Evolutionary conservation across 768 basidiomycete genomes (phyloP).

Genomic region (Amanita thiersii): DNA sequence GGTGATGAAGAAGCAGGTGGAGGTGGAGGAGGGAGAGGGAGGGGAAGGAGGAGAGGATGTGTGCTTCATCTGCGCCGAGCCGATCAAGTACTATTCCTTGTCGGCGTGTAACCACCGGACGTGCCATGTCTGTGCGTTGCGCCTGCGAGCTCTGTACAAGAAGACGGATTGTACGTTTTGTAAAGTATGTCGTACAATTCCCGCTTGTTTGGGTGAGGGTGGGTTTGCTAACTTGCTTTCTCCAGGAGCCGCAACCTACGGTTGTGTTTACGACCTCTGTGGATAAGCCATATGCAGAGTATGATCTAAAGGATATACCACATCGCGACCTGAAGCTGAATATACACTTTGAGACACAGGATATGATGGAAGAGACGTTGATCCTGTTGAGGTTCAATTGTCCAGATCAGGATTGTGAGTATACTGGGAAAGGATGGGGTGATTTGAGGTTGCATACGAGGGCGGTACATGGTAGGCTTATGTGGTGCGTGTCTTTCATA

Average conservation of each 20-base stretch:
- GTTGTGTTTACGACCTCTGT: constrained; percentile 71
- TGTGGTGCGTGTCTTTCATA: constrained; percentile 55
- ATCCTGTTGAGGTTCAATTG: constrained; percentile 93
- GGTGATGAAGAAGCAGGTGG: background rate
- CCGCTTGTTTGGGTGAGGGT: background rate
- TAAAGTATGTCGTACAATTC: constrained; percentile 50
- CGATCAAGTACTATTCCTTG: constrained; percentile 82
- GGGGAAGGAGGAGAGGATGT: constrained; percentile 26
- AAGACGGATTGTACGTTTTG: constrained; percentile 92
- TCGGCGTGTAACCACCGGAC: constrained; percentile 91
- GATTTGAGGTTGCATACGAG: constrained; percentile 83
- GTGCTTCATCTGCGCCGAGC: constrained; percentile 95
- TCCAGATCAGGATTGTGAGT: constrained; percentile 76
- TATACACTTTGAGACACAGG: constrained; percentile 82
- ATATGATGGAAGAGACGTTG: constrained; percentile 93
- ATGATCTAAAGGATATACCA: constrained; percentile 42
- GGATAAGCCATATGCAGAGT: constrained; percentile 54
- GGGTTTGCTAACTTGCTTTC: constrained; percentile 1
- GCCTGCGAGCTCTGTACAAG: constrained; percentile 89
- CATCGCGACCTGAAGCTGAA: constrained; percentile 67
- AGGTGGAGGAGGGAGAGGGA: background rate
- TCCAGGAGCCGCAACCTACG: constrained; percentile 60
- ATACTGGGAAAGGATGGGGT: constrained; percentile 81
- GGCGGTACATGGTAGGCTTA: constrained; percentile 60
- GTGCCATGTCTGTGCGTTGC: constrained; percentile 88